Evolutionary conservation across 2,329 filamentous ascomycete species (phyloP), one percentile per base, ranked within the genome.

Genomic region (Sporothrix schenckii): DNA sequence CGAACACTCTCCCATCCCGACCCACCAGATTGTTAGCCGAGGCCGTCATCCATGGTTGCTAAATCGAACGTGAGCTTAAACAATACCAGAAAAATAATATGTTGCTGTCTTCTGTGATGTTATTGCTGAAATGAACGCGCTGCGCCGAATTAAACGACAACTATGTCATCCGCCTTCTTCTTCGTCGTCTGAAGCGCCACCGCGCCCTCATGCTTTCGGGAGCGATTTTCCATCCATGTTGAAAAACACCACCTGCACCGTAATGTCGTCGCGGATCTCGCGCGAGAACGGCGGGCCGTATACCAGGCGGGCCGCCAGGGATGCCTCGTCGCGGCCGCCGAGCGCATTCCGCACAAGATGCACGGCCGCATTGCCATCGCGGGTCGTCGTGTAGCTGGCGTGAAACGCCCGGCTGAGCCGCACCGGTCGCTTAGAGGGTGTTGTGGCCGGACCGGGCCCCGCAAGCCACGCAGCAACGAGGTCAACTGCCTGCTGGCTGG

Each of bases 401-500:
- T 44, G 10, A 10, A 61, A 61, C 9, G 11, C 7, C 3, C 56
- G 56, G 34, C n/a, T 6, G 10, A 61, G n/a, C 5, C 34, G 34
- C 19, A 39, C 34, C 56, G 34, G 10, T 39, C 6, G 41, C 14
- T 61, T 61, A 4, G 30, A 65, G 11, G 16, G 34, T 56, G 53
- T 27, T 11, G 53, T 72, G 86, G 75, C 84, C 88, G 76, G 81
- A 88, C 91, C 92, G 94, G 3, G 82, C 85, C 80, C 81, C 80
- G 76, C 89, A 87, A 99, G 88, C 95, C 96, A 99, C 80, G 97
- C 92, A 16, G 94, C 96, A 4, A 99, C 95, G 2, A 99, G 87
- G 0, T 95, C 95, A 65, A 99, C 92, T 1, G 97, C 95, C 82
- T 99, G 95, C 78, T 99, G 95, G 76, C 98, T 99, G 65, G 93